A percentile compares a stretch with the other conserved stretches of the same genome.
Evolutionary conservation across 257 asterid genomes (phyloP).

Genomic region (Solanum rostratum): DNA sequence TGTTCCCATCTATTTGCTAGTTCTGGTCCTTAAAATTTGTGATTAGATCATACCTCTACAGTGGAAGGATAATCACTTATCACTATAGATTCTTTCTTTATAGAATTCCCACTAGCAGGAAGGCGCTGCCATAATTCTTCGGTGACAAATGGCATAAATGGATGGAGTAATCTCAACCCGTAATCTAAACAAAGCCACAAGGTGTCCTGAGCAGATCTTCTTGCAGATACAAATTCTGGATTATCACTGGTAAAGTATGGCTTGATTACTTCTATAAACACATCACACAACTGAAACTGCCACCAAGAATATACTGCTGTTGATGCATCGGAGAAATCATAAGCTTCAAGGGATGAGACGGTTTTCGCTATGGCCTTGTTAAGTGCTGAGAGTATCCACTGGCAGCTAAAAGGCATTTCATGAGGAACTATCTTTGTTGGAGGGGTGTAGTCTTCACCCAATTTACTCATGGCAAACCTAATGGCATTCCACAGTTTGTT

Average conservation of each 20-base stretch:
- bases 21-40: neutral
- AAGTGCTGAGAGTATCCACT: conserved; percentile 83
- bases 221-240: conserved; percentile 31
- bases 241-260: conserved; percentile 58
- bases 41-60: conserved; percentile 41
- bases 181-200: conserved; percentile 86
- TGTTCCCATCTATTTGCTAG: neutral
- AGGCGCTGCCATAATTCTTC: conserved; percentile 99
- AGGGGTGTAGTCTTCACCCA: conserved; percentile 81
- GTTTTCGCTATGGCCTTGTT: conserved; percentile 81
- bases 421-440: conserved; percentile 39
- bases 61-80: conserved; percentile 70
- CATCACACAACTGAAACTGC: conserved; percentile 87
- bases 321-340: conserved; percentile 90
- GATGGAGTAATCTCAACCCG: conserved; percentile 84
- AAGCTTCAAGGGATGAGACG: conserved; percentile 50
- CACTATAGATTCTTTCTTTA: conserved; percentile 74
- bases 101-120: conserved; percentile 46
- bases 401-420: conserved; percentile 84
- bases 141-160: conserved; percentile 91
- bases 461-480: conserved; percentile 91
- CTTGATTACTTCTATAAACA: conserved; percentile 87
- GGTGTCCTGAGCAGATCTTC: conserved; percentile 69
- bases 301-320: conserved; percentile 83
- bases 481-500: conserved; percentile 96